A percentile compares a stretch with the other conserved stretches of the same genome.
Evolutionary conservation across 495 filamentous ascomycete genomes (phyloP).

Genomic region (Saxophila tyrrhenica): DNA sequence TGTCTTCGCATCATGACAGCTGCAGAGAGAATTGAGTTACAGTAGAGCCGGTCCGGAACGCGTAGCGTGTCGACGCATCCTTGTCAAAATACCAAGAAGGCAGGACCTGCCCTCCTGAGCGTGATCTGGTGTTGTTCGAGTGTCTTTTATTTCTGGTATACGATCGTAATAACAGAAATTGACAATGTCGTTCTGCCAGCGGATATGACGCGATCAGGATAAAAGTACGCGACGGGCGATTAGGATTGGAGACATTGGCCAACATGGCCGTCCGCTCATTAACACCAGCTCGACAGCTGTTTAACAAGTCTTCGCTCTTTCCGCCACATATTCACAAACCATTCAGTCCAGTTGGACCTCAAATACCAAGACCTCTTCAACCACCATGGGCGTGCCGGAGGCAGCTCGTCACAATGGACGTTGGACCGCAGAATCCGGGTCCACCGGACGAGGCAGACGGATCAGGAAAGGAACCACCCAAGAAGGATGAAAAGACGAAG

Average conservation of each 20-base stretch:
- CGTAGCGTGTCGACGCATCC: not conserved
- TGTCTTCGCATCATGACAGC: not conserved
- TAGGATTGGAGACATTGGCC: too few relatives aligned
- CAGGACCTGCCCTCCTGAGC: too few relatives aligned
- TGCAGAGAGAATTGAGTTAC: not conserved
- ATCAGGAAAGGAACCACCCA: not conserved
- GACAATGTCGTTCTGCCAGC: too few relatives aligned
- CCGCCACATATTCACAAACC: too few relatives aligned
- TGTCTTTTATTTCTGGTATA: too few relatives aligned
- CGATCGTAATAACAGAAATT: too few relatives aligned
- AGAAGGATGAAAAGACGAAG: not conserved
- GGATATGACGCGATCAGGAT: too few relatives aligned
- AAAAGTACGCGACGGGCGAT: too few relatives aligned
- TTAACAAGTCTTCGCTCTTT: too few relatives aligned
- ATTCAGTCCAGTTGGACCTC: not conserved
- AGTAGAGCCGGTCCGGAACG: not conserved
- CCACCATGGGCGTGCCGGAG: not conserved
- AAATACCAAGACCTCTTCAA: not conserved
- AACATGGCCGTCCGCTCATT: not conserved
- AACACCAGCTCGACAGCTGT: not conserved
- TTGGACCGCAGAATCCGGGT: not conserved
- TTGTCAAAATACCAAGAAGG: too few relatives aligned
- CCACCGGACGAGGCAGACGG: conserved; percentile 2
- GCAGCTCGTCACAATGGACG: conserved; percentile 3
- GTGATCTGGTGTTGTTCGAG: not conserved